phyloP scores from a whole-genome alignment of 208 protist species.

The Entamoeba dispar region DNA sequence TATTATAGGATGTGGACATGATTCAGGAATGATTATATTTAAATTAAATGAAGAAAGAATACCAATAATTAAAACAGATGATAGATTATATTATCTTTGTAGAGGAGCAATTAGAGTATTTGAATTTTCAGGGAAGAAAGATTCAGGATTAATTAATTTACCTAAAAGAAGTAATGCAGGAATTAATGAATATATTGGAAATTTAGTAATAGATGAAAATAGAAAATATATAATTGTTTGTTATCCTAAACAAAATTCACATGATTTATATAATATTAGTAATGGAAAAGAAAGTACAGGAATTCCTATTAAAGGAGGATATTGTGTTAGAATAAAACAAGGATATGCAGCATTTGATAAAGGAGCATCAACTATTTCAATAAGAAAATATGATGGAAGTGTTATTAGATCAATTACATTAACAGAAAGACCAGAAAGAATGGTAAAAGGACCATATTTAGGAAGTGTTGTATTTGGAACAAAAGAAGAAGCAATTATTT shows the following conservation, averaged over 20 bases:
- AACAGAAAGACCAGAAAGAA: not conserved
- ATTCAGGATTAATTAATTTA: not conserved
- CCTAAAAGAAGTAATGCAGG: not conserved
- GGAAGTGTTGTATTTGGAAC: not conserved
- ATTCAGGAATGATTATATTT: slow-evolving; percentile 11
- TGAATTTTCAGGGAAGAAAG: not conserved
- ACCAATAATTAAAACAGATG: not conserved
- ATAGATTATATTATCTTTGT: not conserved
- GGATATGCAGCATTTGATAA: not conserved
- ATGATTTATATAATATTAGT: not conserved
- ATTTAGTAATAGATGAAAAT: not conserved
- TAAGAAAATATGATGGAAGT: not conserved
- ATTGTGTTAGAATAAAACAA: not conserved
- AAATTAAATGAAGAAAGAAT: not conserved
- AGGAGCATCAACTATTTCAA: not conserved
- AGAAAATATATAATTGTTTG: not conserved
- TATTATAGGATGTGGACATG: slow-evolving; percentile 15
- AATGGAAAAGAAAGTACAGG: not conserved
- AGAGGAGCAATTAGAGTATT: not conserved
- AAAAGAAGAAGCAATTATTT: not conserved
- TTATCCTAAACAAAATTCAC: not conserved
- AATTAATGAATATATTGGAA: not conserved
- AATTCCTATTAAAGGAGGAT: not conserved
- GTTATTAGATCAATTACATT: not conserved
- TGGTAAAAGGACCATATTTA: not conserved